Evolutionary conservation across 2,329 filamentous ascomycete species (phyloP).

Genomic region (Microsporum canis): DNA sequence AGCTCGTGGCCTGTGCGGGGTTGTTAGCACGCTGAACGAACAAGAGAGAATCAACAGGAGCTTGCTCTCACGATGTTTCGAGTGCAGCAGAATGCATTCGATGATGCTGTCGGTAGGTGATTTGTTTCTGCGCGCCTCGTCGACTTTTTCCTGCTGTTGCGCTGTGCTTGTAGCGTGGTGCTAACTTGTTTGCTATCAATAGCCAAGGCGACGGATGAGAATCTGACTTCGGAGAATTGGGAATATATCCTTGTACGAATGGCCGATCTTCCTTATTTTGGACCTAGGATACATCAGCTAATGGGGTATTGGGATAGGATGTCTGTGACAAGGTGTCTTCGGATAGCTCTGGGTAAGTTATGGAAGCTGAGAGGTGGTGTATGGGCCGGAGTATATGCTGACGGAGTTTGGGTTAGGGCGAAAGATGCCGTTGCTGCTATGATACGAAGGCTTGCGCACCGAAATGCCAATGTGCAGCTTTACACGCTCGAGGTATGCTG

Average conservation of each 20-base stretch:
- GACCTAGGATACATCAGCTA: background rate
- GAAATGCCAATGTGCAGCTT: slow-evolving; percentile 91
- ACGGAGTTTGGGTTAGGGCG: slow-evolving; percentile 34
- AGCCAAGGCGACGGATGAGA: slow-evolving; percentile 92
- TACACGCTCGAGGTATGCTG: slow-evolving; percentile 69
- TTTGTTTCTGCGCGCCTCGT: background rate
- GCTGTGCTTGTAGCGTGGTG: background rate
- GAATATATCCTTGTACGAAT: slow-evolving; percentile 51
- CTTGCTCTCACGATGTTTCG: slow-evolving; percentile 41
- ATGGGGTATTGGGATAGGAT: slow-evolving; percentile 32
- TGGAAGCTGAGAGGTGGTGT: background rate
- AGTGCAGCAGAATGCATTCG: slow-evolving; percentile 55
- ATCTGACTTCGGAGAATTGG: slow-evolving; percentile 78
- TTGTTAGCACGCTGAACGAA: background rate
- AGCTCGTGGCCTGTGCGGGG: background rate
- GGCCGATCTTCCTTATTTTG: background rate
- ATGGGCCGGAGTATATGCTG: background rate
- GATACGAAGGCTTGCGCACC: slow-evolving; percentile 83
- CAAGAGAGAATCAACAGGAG: background rate
- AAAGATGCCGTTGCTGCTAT: slow-evolving; percentile 81
- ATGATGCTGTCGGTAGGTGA: slow-evolving; percentile 55
- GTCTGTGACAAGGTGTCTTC: slow-evolving; percentile 49
- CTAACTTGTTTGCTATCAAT: slow-evolving; percentile 22
- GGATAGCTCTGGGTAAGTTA: slow-evolving; percentile 38
- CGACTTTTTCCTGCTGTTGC: background rate